Evolutionary conservation across 1,139 yeast genomes (phyloP).

Genomic region (Pichia sp.): DNA sequence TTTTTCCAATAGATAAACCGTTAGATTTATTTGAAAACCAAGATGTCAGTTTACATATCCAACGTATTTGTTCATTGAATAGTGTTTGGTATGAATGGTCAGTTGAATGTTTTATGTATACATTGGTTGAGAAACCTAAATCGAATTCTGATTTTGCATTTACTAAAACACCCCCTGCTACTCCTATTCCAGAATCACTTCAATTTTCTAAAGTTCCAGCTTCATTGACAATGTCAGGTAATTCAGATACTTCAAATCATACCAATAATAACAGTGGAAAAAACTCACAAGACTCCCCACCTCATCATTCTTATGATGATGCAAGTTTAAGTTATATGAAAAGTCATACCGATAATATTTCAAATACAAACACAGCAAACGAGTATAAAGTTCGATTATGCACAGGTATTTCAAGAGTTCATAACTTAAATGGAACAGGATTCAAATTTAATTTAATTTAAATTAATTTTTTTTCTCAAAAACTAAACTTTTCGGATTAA

Average conservation of each 20-base stretch:
- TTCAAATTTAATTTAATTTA: slow-evolving; percentile 12
- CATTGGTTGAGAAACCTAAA: slow-evolving; percentile 25
- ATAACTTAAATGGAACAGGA: slow-evolving; percentile 37
- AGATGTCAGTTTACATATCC: slow-evolving; percentile 44
- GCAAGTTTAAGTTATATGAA: background rate
- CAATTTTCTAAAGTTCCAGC: background rate
- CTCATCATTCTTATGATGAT: slow-evolving; percentile 3
- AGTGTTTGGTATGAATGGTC: slow-evolving; percentile 76
- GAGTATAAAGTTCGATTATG: slow-evolving; percentile 35
- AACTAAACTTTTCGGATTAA: no score
- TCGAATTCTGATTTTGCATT: no score
- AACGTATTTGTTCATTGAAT: slow-evolving; percentile 32
- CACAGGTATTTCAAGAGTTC: slow-evolving; percentile 39
- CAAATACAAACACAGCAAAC: background rate
- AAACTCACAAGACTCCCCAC: background rate
- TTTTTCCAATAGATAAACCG: slow-evolving; percentile 60
- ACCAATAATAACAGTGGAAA: background rate
- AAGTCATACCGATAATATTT: background rate
- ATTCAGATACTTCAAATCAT: no score
- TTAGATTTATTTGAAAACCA: slow-evolving; percentile 45
- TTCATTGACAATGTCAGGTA: background rate
- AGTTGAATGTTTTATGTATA: slow-evolving; percentile 43
- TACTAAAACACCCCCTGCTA: background rate
- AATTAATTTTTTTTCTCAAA: no score
- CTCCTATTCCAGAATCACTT: background rate